These are phyloP conservation scores for Nakazawaea ernobii DNA, from an alignment of 805 yeast genomes.

Conservation along the genomic window DNA sequence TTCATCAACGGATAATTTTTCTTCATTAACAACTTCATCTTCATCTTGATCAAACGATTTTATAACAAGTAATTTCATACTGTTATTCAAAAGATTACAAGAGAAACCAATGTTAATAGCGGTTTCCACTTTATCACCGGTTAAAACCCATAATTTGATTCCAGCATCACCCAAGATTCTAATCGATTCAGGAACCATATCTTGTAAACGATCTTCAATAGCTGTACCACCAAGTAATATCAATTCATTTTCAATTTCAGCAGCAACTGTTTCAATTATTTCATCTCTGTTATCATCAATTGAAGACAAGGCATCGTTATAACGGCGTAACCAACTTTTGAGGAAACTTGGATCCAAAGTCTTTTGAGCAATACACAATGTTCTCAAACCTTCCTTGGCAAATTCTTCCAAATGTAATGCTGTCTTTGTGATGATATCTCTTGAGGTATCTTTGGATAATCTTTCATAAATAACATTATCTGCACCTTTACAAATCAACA, in stretches of 20 bases:
- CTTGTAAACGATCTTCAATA: slow-evolving; percentile 79
- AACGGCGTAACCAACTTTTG: slow-evolving; percentile 54
- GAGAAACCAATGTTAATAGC: slow-evolving; percentile 86
- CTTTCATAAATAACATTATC: slow-evolving; percentile 61
- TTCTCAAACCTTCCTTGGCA: slow-evolving; percentile 81
- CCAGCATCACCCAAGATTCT: slow-evolving; percentile 68
- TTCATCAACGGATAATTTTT: slow-evolving; percentile 32
- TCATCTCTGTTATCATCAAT: slow-evolving; percentile 57
- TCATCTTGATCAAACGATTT: slow-evolving; percentile 44
- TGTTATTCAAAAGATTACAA: slow-evolving; percentile 69
- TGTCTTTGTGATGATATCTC: slow-evolving; percentile 49
- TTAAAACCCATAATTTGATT: slow-evolving; percentile 78
- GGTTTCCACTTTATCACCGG: slow-evolving; percentile 88
- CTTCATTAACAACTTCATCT: slow-evolving; percentile 17
- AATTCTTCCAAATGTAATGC: slow-evolving; percentile 71
- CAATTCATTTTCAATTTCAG: slow-evolving; percentile 62
- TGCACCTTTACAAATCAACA: slow-evolving; percentile 66
- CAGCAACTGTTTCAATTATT: slow-evolving; percentile 69
- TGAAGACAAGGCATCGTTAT: slow-evolving; percentile 62
- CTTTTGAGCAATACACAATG: slow-evolving; percentile 72
- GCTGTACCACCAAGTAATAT: slow-evolving; percentile 77
- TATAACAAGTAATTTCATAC: slow-evolving; percentile 68
- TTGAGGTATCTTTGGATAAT: slow-evolving; percentile 28
- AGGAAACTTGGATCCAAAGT: slow-evolving; percentile 61
- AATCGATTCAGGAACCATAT: slow-evolving; percentile 82